Base-by-base conservation (phyloP, 2,329 filamentous ascomycete species). In the Arachnomyces sp. region DNA sequence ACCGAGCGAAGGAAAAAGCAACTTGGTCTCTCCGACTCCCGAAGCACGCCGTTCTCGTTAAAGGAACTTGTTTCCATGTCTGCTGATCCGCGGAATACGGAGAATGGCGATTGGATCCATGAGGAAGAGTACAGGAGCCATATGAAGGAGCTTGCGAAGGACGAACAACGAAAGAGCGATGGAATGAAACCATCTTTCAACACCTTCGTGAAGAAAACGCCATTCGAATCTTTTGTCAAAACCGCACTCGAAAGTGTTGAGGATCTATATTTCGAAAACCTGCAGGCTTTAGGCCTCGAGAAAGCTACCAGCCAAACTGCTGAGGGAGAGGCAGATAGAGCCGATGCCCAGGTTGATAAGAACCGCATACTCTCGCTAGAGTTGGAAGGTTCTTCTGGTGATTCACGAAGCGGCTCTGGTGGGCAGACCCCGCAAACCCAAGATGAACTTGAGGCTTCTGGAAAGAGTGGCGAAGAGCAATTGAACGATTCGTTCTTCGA, bases 41-140 rank as follows among this genome's bases (percentile, higher is more conserved):
- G 72, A 4, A 85, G 78, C 52, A 90, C 76, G 45, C 84, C 87
- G 0, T 94, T 94, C 48, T 79, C 84, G 2, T 70, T 79, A 0
- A 89, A 94, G 49, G 87, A 79, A 3, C 65, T 96, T 43, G 75
- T 93, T 3, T 86, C 87, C 2, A 93, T 96, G 81, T 94, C 88
- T 30, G 87, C 87, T 4, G 84, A 92, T 59, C 70, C 79, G 25
- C 76, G 88, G 39, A 74, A 84, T 44, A 77, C 78, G 2, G 74
- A 81, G 30, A 71, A 77, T n/a, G 77, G 79, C n/a, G 81, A 79
- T 0, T 98, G 92, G 90, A 82, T 95, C 40, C 89, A 95, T 50
- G 90, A 96, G 58, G 80, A 86, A 34, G 89, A 94, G 54, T 90
- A 82, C 54, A 71, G 77, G 25, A 68, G 79, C 32, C 72, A 83